phyloP scores from a whole-genome alignment of 2,329 filamentous ascomycete species.

The Alternaria metachromatica region DNA sequence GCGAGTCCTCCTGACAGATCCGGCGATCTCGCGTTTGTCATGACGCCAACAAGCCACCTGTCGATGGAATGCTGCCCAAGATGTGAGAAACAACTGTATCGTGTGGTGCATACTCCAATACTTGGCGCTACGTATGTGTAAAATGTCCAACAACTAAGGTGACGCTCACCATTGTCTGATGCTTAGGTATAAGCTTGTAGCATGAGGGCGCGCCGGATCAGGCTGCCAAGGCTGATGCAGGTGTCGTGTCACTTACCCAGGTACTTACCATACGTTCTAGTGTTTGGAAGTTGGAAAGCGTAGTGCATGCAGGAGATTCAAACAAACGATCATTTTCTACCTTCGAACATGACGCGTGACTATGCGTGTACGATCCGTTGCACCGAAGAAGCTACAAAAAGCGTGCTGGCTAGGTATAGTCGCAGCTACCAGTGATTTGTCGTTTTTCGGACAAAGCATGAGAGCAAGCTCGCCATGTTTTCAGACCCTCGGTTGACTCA shows the following conservation, averaged over 20 bases:
- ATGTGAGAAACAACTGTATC: background rate
- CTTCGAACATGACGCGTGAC: no score
- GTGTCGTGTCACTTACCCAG: no score
- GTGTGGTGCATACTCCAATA: background rate
- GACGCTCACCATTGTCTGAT: background rate
- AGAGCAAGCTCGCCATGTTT: background rate
- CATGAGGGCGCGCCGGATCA: background rate
- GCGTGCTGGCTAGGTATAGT: no score
- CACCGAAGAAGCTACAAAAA: no score
- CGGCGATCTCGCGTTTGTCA: background rate
- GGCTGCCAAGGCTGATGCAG: background rate
- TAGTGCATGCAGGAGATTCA: no score
- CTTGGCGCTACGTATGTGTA: background rate
- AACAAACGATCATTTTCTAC: no score
- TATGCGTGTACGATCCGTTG: no score
- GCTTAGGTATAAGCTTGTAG: background rate
- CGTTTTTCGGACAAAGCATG: background rate
- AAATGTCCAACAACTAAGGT: background rate
- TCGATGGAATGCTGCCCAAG: background rate
- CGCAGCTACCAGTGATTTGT: no score
- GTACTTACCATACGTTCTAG: no score
- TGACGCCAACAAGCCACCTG: background rate
- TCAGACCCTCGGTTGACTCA: background rate
- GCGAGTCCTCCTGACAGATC: background rate
- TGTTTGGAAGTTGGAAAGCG: no score